Conservation (phyloP, 371 early-diverging fungal species). For the Actinomucor elegans region DNA sequence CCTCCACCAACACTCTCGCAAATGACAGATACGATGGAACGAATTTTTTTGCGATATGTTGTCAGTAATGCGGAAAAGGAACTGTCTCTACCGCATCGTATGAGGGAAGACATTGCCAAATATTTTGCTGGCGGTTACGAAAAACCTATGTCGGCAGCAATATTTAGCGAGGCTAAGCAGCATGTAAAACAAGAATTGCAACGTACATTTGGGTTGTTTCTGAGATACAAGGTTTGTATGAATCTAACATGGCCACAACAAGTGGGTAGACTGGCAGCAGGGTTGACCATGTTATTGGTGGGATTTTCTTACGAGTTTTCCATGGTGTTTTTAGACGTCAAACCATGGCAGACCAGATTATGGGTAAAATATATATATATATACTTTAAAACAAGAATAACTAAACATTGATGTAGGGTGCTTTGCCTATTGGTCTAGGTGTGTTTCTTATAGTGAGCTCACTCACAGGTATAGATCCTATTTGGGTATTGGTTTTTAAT, state of each 20-base stretch:
- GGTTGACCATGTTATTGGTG: conserved; percentile 48
- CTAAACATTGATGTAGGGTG: conserved; percentile 25
- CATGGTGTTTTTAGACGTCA: conserved; percentile 58
- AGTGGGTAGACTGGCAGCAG: conserved; percentile 45
- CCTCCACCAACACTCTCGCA: conserved; percentile 42
- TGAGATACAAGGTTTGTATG: conserved; percentile 55
- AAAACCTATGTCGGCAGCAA: no score
- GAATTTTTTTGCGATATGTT: conserved; percentile 60
- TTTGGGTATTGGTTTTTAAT: conserved; percentile 42
- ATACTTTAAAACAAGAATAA: background rate
- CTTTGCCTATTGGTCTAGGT: conserved; percentile 40
- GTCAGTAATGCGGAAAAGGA: conserved; percentile 58
- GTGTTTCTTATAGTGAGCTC: conserved; percentile 37
- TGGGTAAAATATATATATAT: conserved; percentile 46
- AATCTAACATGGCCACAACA: conserved; percentile 60
- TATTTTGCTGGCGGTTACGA: conserved; percentile 25
- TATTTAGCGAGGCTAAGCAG: no score
- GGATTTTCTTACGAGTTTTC: conserved; percentile 59
- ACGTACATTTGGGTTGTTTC: no score
- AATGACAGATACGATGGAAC: conserved; percentile 52
- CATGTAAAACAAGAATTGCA: no score
- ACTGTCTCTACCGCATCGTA: conserved; percentile 26
- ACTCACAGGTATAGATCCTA: conserved; percentile 44
- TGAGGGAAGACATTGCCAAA: conserved; percentile 32
- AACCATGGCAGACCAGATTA: conserved; percentile 48